Conservation (phyloP, 2,329 filamentous ascomycete species). For the Fusarium poae region DNA sequence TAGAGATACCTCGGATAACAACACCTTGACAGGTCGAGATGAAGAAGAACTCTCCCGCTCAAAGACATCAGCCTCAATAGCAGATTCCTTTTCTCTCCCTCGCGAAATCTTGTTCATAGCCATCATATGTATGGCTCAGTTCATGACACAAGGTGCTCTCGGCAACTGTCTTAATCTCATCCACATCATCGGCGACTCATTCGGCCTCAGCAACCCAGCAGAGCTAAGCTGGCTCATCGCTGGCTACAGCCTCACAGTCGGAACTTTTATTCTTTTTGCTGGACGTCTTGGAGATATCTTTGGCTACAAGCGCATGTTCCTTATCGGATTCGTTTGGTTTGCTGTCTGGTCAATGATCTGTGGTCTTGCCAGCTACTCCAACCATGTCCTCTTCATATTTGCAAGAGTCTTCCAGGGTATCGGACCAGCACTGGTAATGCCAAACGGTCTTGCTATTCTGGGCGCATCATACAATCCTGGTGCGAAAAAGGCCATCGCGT, state of each 20-base stretch:
- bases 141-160: constrained; percentile 45
- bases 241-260: constrained; percentile 67
- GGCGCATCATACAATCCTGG: constrained; percentile 70
- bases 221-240: constrained; percentile 65
- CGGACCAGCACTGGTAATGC: constrained; percentile 72
- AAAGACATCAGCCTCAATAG: constrained; percentile 42
- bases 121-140: constrained; percentile 44
- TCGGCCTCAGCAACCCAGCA: constrained; percentile 39
- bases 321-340: constrained; percentile 68
- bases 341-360: constrained; percentile 64
- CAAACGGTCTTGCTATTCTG: constrained; percentile 73
- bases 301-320: constrained; percentile 68
- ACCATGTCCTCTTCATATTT: constrained; percentile 61
- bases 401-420: constrained; percentile 70
- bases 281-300: constrained; percentile 70
- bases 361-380: constrained; percentile 58
- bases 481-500: constrained; percentile 70
- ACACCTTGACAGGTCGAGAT: constrained; percentile 24
- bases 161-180: constrained; percentile 46
- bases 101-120: constrained; percentile 41
- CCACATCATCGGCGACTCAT: constrained; percentile 42
- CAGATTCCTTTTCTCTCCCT: constrained; percentile 36
- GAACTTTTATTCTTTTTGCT: constrained; percentile 69
- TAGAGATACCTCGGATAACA: constrained; percentile 31
- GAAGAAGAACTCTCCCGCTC: constrained; percentile 39